Conservation (phyloP, 2,329 filamentous ascomycete genomes). For the Fusarium agapanthi region DNA sequence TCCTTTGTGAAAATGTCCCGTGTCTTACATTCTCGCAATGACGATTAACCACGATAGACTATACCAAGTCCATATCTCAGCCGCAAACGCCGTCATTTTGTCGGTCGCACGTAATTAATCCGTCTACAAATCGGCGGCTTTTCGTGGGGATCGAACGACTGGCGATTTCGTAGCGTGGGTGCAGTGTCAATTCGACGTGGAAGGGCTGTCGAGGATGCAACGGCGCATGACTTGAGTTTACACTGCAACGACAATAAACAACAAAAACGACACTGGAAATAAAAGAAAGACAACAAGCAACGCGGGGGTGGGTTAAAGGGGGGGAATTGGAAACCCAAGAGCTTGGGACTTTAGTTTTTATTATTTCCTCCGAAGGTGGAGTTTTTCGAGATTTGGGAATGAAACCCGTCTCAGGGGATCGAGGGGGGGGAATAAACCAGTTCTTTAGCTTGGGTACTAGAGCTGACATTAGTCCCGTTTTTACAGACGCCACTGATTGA, state of each 20-base stretch:
- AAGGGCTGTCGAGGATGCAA: conserved; percentile 19
- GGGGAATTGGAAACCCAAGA: neutral
- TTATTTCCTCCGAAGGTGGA: conserved; percentile 29
- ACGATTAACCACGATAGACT: conserved; percentile 52
- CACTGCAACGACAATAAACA: too few species aligned
- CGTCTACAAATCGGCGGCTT: neutral
- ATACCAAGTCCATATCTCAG: conserved; percentile 58
- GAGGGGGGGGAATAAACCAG: neutral
- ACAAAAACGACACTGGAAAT: neutral
- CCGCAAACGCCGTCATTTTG: conserved; percentile 45
- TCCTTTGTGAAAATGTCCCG: neutral
- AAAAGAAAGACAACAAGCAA: conserved; percentile 4
- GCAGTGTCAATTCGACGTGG: conserved; percentile 7
- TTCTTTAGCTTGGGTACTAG: neutral
- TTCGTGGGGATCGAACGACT: conserved; percentile 1
- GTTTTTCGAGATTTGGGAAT: neutral
- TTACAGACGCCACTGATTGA: neutral
- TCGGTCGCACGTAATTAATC: neutral
- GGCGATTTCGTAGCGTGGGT: neutral
- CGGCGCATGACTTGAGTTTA: conserved; percentile 21
- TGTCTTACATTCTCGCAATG: conserved; percentile 51
- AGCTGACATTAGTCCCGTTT: neutral
- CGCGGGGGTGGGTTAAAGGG: conserved; percentile 32
- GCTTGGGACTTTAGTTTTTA: conserved; percentile 3
- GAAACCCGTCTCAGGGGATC: conserved; percentile 15